Evolutionary conservation across 805 yeast genomes (phyloP).

Genomic region (Candida endomychidarum): DNA sequence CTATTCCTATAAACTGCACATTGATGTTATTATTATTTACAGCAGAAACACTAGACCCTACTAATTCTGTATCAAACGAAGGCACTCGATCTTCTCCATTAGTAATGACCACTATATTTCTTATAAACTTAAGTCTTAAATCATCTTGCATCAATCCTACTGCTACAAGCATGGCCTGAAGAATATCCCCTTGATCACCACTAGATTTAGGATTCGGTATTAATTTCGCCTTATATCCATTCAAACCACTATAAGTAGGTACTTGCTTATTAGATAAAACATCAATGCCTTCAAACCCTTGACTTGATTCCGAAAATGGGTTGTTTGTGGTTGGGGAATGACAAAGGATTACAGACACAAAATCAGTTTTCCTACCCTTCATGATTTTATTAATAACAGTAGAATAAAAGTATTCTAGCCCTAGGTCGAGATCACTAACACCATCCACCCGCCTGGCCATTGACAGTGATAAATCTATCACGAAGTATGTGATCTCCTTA

Average conservation of each 20-base stretch:
- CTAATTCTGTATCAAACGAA: constrained; percentile 10
- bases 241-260: constrained; percentile 21
- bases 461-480: constrained; percentile 46
- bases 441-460: background rate
- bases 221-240: constrained; percentile 10
- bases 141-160: constrained; percentile 33
- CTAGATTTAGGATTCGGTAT: constrained; percentile 10
- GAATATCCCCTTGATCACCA: constrained; percentile 17
- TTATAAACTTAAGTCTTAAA: constrained; percentile 28
- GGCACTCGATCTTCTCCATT: constrained; percentile 17
- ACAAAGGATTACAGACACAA: constrained; percentile 32
- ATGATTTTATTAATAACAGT: constrained; percentile 21
- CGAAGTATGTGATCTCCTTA: constrained; percentile 45
- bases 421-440: constrained; percentile 14
- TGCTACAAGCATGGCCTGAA: constrained; percentile 36
- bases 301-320: constrained; percentile 13
- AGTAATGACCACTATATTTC: constrained; percentile 39
- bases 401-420: constrained; percentile 42
- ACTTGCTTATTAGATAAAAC: constrained; percentile 21
- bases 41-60: constrained; percentile 18
- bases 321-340: constrained; percentile 22
- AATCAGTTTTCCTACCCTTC: constrained; percentile 40
- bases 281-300: constrained; percentile 20
- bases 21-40: constrained; percentile 18
- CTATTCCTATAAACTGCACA: constrained; percentile 19